Percentiles rank a stretch among this genome's conserved stretches.
Conservation (phyloP, 441 rosid species). For the Croton laevigatus region DNA sequence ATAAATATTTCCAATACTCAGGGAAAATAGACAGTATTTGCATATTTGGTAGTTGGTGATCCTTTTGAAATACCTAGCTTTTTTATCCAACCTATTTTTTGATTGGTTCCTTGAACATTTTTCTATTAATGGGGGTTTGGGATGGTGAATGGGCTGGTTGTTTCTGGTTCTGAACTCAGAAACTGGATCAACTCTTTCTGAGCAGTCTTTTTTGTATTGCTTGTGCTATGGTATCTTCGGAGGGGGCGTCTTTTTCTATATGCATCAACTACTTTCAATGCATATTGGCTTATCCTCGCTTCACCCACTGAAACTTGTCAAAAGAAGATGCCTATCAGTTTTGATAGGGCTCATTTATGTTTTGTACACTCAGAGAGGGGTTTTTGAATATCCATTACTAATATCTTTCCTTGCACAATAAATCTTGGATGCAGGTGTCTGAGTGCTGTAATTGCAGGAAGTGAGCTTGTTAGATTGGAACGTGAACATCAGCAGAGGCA, state of each 20-base stretch:
- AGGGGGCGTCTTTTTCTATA: not conserved
- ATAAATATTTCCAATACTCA: conserved; percentile 3
- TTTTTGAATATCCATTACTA: not conserved
- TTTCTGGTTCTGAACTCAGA: not conserved
- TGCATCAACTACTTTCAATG: not conserved
- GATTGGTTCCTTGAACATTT: not conserved
- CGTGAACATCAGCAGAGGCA: conserved; percentile 81
- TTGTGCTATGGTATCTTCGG: not conserved
- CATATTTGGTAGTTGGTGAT: not conserved
- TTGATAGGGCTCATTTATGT: not conserved
- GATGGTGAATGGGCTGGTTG: not conserved
- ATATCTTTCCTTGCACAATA: not conserved
- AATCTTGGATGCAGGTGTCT: conserved; percentile 66
- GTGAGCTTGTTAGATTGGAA: conserved; percentile 79
- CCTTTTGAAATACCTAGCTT: not conserved
- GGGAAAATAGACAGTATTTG: not conserved
- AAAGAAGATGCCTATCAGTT: not conserved
- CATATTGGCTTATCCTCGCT: not conserved
- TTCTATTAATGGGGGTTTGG: not conserved
- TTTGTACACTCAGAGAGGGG: not conserved
- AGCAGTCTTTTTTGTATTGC: not conserved
- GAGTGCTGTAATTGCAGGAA: conserved; percentile 89
- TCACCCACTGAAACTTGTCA: not conserved
- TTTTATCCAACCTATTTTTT: not conserved
- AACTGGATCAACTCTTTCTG: not conserved